These are phyloP conservation scores for Capronia coronata DNA, from an alignment of 2,329 filamentous ascomycete genomes.

Conservation along the genomic window DNA sequence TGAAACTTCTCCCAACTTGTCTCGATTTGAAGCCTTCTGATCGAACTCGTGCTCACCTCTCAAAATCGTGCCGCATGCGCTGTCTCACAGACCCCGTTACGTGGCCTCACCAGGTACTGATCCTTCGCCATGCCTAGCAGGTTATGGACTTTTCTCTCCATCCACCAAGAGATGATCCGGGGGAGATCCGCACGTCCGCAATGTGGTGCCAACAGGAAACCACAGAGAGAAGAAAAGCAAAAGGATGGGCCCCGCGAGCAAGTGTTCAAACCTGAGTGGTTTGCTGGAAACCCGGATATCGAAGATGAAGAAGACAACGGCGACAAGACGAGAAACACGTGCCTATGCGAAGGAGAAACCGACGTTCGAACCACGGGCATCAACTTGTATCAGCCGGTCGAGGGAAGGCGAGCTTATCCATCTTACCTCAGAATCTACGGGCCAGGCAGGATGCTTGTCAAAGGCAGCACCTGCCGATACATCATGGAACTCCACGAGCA, in stretches of 20 bases:
- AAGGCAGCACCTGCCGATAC: constrained; percentile 12
- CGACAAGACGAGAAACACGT: background rate
- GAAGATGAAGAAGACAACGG: background rate
- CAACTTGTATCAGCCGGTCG: background rate
- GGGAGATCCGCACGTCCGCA: background rate
- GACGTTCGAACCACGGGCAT: background rate
- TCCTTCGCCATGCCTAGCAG: background rate
- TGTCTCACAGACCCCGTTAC: too few species aligned
- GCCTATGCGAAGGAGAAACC: background rate
- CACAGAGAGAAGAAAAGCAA: too few species aligned
- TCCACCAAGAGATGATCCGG: background rate
- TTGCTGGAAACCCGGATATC: constrained; percentile 1
- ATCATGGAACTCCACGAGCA: constrained; percentile 11
- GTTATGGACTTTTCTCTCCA: background rate
- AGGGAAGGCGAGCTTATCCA: constrained; percentile 4
- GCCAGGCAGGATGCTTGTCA: constrained; percentile 1
- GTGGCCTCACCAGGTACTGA: too few species aligned
- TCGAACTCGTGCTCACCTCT: too few species aligned
- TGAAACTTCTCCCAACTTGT: too few species aligned
- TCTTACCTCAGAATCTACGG: constrained; percentile 8
- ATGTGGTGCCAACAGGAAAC: too few species aligned
- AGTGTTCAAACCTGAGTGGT: background rate
- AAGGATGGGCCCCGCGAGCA: too few species aligned
- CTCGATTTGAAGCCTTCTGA: too few species aligned
- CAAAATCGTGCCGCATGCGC: too few species aligned